Conservation (phyloP, 169 alveolate species). For the Cryptosporidium sp. region DNA sequence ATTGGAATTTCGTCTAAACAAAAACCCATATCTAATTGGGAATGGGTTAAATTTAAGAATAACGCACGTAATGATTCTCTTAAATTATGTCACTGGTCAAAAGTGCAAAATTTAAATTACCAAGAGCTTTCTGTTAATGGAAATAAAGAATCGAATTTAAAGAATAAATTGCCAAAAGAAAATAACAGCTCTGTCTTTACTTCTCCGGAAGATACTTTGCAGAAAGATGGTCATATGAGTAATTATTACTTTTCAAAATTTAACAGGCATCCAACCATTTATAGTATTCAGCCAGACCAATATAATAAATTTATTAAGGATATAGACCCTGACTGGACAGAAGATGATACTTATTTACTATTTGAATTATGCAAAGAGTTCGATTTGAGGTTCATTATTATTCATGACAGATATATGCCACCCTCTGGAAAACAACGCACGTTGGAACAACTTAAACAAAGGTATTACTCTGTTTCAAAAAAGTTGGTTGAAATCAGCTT, state of each 20-base stretch:
- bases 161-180: background rate
- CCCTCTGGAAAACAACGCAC: slow-evolving; percentile 77
- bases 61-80: slow-evolving; percentile 64
- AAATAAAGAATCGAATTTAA: background rate
- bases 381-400: slow-evolving; percentile 85
- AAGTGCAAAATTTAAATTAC: background rate
- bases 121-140: background rate
- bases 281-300: slow-evolving; percentile 47
- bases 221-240: background rate
- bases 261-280: slow-evolving; percentile 46
- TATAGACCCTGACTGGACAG: slow-evolving; percentile 81
- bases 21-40: slow-evolving; percentile 43
- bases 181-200: background rate
- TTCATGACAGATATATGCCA: slow-evolving; percentile 84
- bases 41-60: slow-evolving; percentile 39
- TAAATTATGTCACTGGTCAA: slow-evolving; percentile 39
- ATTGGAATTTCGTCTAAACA: slow-evolving; percentile 8
- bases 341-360: slow-evolving; percentile 86
- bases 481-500: slow-evolving; percentile 83
- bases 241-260: slow-evolving; percentile 59
- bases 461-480: slow-evolving; percentile 86
- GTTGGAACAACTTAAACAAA: slow-evolving; percentile 85
- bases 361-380: slow-evolving; percentile 87
- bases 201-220: background rate
- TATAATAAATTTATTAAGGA: slow-evolving; percentile 50